Percentiles rank a stretch among this genome's conserved stretches.
These are phyloP conservation scores for Aspergillus unguis DNA, from an alignment of 2,329 filamentous ascomycete species.

Conservation along the genomic window DNA sequence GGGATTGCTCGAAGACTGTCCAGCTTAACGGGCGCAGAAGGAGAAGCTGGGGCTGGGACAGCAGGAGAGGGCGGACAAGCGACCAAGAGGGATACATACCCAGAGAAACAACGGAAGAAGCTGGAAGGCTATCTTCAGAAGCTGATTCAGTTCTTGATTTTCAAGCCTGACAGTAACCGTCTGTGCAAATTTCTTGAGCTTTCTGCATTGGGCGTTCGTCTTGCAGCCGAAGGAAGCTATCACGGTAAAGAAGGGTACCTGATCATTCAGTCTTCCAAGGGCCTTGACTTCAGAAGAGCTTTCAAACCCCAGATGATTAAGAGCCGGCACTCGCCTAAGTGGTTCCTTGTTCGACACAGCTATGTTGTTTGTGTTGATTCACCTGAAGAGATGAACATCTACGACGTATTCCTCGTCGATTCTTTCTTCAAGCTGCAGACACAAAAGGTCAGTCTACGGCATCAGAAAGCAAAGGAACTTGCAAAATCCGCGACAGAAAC, in stretches of 20 bases:
- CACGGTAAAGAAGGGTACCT: slow-evolving; percentile 96
- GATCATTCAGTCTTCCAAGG: slow-evolving; percentile 87
- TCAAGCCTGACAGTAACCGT: slow-evolving; percentile 90
- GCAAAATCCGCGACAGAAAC: slow-evolving; percentile 63
- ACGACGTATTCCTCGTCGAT: slow-evolving; percentile 97
- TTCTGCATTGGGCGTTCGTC: slow-evolving; percentile 85
- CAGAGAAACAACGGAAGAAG: slow-evolving; percentile 77
- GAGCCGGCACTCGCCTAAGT: slow-evolving; percentile 82
- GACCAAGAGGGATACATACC: slow-evolving; percentile 58
- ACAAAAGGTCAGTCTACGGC: slow-evolving; percentile 57
- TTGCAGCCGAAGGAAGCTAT: slow-evolving; percentile 93
- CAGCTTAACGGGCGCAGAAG: slow-evolving; percentile 45
- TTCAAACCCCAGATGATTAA: slow-evolving; percentile 76
- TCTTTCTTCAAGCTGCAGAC: slow-evolving; percentile 78
- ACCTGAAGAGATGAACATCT: slow-evolving; percentile 97
- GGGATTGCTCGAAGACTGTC: slow-evolving; percentile 58
- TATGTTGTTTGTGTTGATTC: slow-evolving; percentile 99
- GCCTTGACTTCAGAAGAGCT: slow-evolving; percentile 78
- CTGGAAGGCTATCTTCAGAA: slow-evolving; percentile 87
- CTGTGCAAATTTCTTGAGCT: slow-evolving; percentile 94
- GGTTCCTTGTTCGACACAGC: slow-evolving; percentile 97
- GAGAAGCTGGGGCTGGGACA: slow-evolving; percentile 35
- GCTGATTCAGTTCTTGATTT: slow-evolving; percentile 96
- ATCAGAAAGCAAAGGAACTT: slow-evolving; percentile 56
- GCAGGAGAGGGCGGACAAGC: slow-evolving; percentile 36